Base-by-base conservation (phyloP, 2,329 filamentous ascomycete species). In the Tolypocladium inflatum region DNA sequence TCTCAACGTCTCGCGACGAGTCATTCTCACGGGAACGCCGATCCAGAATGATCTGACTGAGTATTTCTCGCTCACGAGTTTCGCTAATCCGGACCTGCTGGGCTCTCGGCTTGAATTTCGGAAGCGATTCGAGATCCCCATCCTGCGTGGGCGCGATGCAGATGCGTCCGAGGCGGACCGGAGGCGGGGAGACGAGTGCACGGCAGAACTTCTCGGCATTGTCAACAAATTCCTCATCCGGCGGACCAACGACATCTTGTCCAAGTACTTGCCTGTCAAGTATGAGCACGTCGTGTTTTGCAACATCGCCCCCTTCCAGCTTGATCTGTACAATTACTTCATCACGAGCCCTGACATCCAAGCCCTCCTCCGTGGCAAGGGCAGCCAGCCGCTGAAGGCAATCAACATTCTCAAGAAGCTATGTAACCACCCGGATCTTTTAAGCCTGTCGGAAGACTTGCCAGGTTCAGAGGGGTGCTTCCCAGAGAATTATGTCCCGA, bases 221-320 rank as follows among this genome's bases (percentile, higher is more conserved):
- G 94, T 99, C 69, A 99, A 97, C 76, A 97, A 96, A 68, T 99
- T 99, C 75, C 95, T 99, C 70, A 99, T 99, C 66, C 88, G 94
- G 60, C 87, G 94, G 59, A 97, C 93, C 4, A 99, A 99, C 80
- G 94, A 99, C 68, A 96, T 99, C 61, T 76, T 99, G 30, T 97
- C 93, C 55, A 99, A 99, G 72, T 99, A 99, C 69, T 76, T 99
- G 59, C 94, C 94, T 0, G 87, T 97, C 77, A 99, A 99, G 77
- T 99, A 99, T 73, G 94, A 99, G 73, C 94, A 99, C 70, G 94
- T 99, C 37, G 94, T 99, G 1, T 99, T 99, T 75, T 99, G 94
- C 80, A 93, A 93, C 65, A 81, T 96, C 52, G 89, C 94, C 19
- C 89, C 90, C 0, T 97, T 99, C 75, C 94, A 99, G 72, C 81